phyloP scores from a whole-genome alignment of 805 yeast species.

The Suhomyces faveliae region DNA sequence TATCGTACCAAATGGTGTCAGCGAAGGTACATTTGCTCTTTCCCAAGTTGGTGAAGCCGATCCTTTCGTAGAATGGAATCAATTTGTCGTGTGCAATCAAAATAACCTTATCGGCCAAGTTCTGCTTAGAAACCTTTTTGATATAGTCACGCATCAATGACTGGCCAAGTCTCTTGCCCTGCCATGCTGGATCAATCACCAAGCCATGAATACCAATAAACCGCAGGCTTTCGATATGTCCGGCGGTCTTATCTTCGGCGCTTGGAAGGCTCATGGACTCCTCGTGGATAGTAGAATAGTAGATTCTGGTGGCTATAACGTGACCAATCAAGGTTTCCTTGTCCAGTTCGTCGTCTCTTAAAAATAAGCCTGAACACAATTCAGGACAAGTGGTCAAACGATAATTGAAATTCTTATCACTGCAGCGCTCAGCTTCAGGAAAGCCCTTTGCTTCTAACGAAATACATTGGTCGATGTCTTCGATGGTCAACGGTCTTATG shows the following conservation, averaged over 20 bases:
- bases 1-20: constrained; percentile 60
- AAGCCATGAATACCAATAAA: constrained; percentile 80
- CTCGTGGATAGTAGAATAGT: constrained; percentile 49
- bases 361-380: constrained; percentile 81
- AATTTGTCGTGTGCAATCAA: constrained; percentile 70
- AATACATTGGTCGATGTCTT: constrained; percentile 63
- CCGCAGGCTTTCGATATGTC: constrained; percentile 75
- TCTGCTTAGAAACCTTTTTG: constrained; percentile 85
- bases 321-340: constrained; percentile 76
- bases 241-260: constrained; percentile 34
- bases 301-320: constrained; percentile 72
- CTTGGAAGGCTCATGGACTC: constrained; percentile 62
- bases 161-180: constrained; percentile 80
- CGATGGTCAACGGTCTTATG: constrained; percentile 68
- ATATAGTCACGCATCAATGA: constrained; percentile 82
- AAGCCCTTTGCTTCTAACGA: constrained; percentile 69
- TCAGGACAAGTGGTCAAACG: constrained; percentile 85
- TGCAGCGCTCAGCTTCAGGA: constrained; percentile 65
- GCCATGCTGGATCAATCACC: constrained; percentile 73
- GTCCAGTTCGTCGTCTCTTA: constrained; percentile 59
- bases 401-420: constrained; percentile 60
- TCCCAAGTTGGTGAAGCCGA: constrained; percentile 77
- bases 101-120: constrained; percentile 73
- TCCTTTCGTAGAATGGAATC: constrained; percentile 72
- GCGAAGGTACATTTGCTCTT: constrained; percentile 58